These are phyloP conservation scores for Monosporascus sp. DNA, from an alignment of 2,329 filamentous ascomycete genomes.

Conservation along the genomic window DNA sequence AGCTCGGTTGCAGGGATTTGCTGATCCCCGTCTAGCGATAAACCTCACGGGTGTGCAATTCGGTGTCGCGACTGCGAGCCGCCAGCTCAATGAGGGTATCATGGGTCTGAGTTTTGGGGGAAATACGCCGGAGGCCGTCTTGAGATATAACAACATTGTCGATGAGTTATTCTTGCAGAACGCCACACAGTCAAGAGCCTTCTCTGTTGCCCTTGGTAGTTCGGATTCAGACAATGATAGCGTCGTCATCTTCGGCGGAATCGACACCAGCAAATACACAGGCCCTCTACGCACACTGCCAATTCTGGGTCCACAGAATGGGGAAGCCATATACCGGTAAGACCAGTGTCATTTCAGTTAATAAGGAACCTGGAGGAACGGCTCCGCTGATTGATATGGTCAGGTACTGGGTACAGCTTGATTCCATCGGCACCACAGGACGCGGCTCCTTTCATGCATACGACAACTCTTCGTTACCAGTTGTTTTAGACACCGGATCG, in stretches of 20 bases:
- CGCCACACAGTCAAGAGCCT: constrained; percentile 16
- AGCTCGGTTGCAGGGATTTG: background rate
- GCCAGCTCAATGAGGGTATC: constrained; percentile 27
- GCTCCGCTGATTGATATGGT: constrained; percentile 6
- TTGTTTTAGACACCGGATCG: constrained; percentile 17
- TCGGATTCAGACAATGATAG: constrained; percentile 12
- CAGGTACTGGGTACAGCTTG: constrained; percentile 37
- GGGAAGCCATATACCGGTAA: constrained; percentile 18
- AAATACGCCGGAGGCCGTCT: constrained; percentile 8
- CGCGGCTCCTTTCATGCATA: background rate
- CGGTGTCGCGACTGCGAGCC: constrained; percentile 24
- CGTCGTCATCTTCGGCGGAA: constrained; percentile 31
- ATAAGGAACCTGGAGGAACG: too few species aligned
- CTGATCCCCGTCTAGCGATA: constrained; percentile 10
- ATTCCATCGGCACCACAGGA: constrained; percentile 23
- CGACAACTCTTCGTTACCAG: constrained; percentile 8
- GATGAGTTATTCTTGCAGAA: constrained; percentile 23
- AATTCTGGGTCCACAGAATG: constrained; percentile 22
- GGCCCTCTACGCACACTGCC: constrained; percentile 9
- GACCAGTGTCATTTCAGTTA: background rate
- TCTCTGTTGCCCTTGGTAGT: constrained; percentile 18
- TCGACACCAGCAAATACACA: constrained; percentile 32
- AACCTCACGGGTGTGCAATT: constrained; percentile 23
- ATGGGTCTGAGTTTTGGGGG: constrained; percentile 28
- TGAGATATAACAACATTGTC: constrained; percentile 25